Evolutionary conservation across 805 yeast species (phyloP), one percentile per base, ranked within the genome.

Genomic region (Saccharomycopsis babjevae): DNA sequence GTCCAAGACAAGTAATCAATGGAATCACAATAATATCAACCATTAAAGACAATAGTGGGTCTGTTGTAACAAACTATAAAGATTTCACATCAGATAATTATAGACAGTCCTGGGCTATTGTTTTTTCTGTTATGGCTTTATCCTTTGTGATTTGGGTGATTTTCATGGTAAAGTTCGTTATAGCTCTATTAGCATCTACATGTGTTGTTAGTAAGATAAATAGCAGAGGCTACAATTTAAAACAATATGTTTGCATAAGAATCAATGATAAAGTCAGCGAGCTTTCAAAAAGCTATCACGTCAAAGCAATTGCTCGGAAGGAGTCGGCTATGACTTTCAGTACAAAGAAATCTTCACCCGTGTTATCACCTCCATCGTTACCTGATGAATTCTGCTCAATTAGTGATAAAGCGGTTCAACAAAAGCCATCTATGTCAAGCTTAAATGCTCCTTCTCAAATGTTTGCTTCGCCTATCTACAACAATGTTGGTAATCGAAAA

Each of bases 1-100:
- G 91, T 18, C 97, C 97, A 28, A 82, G 97, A 72, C 97, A 90
- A 72, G 85, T 88, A 1, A 81, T 90, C 64, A 90, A 90, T 69
- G 87, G 91, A 32, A 74, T 88, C 66, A 89, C 97, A 0, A 73
- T 86, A 22, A 80, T 78, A 72, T 78, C 83, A 1, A 81, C 79
- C 4, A 68, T 80, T 20, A 68, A 78, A 15, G 67, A 73, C 18
- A 69, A 70, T 40, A 61, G 68, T 6, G 70, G 68, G 16, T 65
- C 67, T 32, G 71, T 77, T 58, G 66, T 74, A 32, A 70, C 66
- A 2, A 67, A 76, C 32, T 59, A 69, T 57, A 68, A 70, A 46
- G 62, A 68, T 5, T 66, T 70, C 28, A 71, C 71, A 4, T 81
- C 88, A 16, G 89, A 93, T n/a, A 70, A 75, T 16, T 76, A 82